Conservation (phyloP, 176 grass and related monocot genomes). For the Aegilops tauschii region DNA sequence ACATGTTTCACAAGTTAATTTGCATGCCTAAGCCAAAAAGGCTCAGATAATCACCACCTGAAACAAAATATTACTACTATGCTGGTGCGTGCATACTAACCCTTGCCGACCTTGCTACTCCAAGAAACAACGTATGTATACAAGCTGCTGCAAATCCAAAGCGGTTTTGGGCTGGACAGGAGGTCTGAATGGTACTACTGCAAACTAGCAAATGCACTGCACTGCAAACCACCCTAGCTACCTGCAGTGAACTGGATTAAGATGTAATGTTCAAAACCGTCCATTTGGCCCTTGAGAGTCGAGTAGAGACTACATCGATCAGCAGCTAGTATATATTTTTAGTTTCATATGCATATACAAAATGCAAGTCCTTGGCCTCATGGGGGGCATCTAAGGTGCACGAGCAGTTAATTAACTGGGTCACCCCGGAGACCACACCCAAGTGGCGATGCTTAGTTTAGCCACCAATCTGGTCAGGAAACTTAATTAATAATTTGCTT, state of each 20-base stretch:
- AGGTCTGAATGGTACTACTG: no score
- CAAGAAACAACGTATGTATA: neutral
- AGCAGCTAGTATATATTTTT: neutral
- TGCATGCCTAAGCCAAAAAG: no score
- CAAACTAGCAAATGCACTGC: neutral
- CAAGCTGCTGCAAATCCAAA: neutral
- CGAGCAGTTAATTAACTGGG: neutral
- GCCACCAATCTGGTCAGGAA: constrained; percentile 1
- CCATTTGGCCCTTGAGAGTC: neutral
- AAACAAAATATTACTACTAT: no score
- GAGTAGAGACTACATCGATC: neutral
- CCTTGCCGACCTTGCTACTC: neutral
- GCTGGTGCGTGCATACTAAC: no score
- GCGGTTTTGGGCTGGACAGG: neutral
- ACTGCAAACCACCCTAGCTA: neutral
- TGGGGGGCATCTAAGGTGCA: neutral
- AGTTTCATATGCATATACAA: neutral
- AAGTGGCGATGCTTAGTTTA: constrained; percentile 17
- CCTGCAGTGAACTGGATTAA: neutral
- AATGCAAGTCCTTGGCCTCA: neutral
- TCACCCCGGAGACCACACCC: neutral
- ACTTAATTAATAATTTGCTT: neutral
- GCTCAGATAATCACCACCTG: no score
- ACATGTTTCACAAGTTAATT: no score
- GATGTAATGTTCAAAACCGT: neutral